Evolutionary conservation across 2,329 filamentous ascomycete species (phyloP), one percentile per base, ranked within the genome.

Genomic region (Penicillium olsonii): DNA sequence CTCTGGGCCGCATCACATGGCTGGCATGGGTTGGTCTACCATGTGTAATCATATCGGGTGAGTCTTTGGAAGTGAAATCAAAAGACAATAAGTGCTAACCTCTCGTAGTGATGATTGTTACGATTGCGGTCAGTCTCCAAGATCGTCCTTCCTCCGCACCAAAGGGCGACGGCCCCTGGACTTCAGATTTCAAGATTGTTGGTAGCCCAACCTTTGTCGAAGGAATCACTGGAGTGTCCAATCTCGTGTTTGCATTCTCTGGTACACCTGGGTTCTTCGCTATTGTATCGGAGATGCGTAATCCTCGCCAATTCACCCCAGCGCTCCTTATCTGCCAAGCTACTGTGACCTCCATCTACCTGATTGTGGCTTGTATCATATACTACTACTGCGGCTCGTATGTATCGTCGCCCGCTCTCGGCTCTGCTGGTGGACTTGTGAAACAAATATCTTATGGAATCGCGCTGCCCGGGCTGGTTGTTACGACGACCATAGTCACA

Each of bases 381-480:
- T 78, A 78, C 58, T 71, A 70, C 52, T 78, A 64, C 53, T 76
- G 72, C 50, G 74, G 74, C 2, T 69, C 68, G 0, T 73, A 66
- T 44, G 70, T 78, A 4, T 67, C 73, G 2, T 75, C 73, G 0
- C 75, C 75, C 0, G 73, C 73, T 0, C 64, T 78, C 8, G 75
- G 73, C 2, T 75, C 71, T 27, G 74, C 74, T 2, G 75, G 75
- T 0, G 7, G 34, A 0, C 33, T 59, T 0, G 63, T 76, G 41
- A 76, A 76, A 63, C 74, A 69, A 49, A 59, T 75, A 18, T 63
- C 64, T 39, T 77, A 76, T 47, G 75, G 73, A 15, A 41, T 66
- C 27, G 61, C 58, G 8, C 45, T 66, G 9, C 58, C 56, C 2
- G 63, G 63, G 0, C 45, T 72, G 33, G 45, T 64, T 41, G 57